Evolutionary conservation across 2,329 filamentous ascomycete genomes (phyloP), one percentile per base, ranked within the genome.

Genomic region (Falciphora oryzae): DNA sequence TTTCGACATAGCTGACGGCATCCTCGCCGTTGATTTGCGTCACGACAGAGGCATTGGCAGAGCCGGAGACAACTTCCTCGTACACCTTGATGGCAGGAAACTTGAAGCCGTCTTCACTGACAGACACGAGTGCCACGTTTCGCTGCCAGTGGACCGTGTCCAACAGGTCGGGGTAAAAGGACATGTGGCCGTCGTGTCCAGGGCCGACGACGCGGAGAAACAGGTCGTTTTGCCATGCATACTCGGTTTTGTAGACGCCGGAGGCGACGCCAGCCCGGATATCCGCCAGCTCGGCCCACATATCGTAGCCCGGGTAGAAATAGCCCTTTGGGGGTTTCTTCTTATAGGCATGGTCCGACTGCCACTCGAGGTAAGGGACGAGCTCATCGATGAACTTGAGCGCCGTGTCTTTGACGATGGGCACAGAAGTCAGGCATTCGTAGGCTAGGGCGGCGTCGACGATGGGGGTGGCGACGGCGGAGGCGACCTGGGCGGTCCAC

Each of bases 61-160:
- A 38, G 22, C 27, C 64, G 67, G 71, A 38, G 25, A 68, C 27
- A 59, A 69, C 59, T 59, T 68, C 62, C 22, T 63, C 66, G 65
- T 86, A 85, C 3, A 85, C 75, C 64, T 80, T 81, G 25, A 87
- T 78, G 10, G 81, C 78, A 65, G 74, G 73, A 65, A 72, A 64
- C 7, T 68, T 67, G 16, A 62, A 62, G 64, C 72, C 70, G 31
- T 77, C 73, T 57, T 77, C 71, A 66, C 73, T 74, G 63, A 76
- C 69, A 13, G 76, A 78, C 8, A 78, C 73, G 71, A 88, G 66
- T 72, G 78, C 74, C 66, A 64, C 71, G 66, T 65, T 73, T 68
- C 67, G 74, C 66, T 70, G 71, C 71, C 73, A 79, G 63, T 76
- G 71, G 44, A 80, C 76, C 4, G 68, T 69, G 8, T 74, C 75